Evolutionary conservation across 163 green algal genomes (phyloP).

Genomic region (Prototheca wickerhamii): DNA sequence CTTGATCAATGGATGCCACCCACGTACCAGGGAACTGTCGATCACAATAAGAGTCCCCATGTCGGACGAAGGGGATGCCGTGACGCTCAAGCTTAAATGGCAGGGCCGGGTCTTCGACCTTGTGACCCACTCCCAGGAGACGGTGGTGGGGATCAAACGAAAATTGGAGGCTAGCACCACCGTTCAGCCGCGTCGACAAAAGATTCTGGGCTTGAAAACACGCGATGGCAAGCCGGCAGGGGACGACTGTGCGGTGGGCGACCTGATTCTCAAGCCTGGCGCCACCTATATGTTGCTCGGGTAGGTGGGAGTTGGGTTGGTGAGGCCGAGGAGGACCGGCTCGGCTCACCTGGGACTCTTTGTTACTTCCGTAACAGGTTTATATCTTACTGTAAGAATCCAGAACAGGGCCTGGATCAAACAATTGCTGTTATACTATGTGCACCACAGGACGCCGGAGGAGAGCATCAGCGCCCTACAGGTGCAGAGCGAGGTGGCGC

Average conservation of each 20-base stretch:
- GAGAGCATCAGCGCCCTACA: conserved; percentile 44
- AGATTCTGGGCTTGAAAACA: conserved; percentile 79
- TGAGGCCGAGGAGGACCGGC: background rate
- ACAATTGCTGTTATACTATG: background rate
- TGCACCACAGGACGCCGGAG: conserved; percentile 49
- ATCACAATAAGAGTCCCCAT: no score
- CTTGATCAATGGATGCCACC: no score
- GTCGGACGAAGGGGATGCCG: background rate
- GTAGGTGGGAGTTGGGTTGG: conserved; percentile 20
- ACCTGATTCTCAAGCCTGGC: conserved; percentile 66
- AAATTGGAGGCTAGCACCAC: conserved; percentile 53
- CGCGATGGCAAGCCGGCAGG: conserved; percentile 46
- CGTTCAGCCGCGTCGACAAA: conserved; percentile 63
- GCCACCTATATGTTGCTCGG: conserved; percentile 86
- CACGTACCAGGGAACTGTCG: no score
- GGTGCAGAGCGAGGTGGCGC: conserved; percentile 44
- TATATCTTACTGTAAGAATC: background rate
- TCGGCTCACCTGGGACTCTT: background rate
- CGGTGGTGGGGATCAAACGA: conserved; percentile 55
- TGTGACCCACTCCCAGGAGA: conserved; percentile 29
- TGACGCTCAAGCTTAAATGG: conserved; percentile 5
- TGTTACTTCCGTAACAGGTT: background rate
- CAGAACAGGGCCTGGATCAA: background rate
- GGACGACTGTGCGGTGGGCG: conserved; percentile 41
- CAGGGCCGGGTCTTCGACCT: conserved; percentile 24